phyloP scores from a whole-genome alignment of 2,329 filamentous ascomycete species.

The Phaeosphaeriaceae sp. region DNA sequence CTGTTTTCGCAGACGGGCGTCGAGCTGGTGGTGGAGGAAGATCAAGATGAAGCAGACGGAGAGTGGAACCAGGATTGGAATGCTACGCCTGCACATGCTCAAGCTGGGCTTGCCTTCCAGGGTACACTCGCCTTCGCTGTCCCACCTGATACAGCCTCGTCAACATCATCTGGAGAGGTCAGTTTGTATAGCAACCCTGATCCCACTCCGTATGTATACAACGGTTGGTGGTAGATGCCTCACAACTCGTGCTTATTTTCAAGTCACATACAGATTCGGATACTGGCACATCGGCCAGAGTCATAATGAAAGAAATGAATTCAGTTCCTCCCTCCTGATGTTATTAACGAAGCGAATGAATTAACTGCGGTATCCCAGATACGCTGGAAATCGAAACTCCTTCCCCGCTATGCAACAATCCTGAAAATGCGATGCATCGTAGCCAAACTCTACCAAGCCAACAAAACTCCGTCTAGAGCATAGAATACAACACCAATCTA shows the following conservation, averaged over 20 bases:
- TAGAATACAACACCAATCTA: neutral
- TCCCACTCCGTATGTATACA: neutral
- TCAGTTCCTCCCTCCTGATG: neutral
- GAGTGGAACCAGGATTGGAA: neutral
- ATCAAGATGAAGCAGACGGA: conserved; percentile 2
- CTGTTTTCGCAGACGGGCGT: conserved; percentile 10
- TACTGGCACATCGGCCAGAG: neutral
- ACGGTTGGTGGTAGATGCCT: neutral
- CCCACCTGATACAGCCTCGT: conserved; percentile 6
- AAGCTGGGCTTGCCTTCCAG: neutral
- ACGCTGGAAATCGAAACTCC: neutral
- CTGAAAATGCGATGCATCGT: neutral
- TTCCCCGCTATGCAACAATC: neutral
- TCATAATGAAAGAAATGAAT: neutral
- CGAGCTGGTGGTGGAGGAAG: conserved; percentile 12
- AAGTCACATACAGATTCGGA: neutral
- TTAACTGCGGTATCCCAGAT: neutral
- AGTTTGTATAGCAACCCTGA: conserved; percentile 17
- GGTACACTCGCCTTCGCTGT: neutral
- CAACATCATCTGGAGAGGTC: conserved; percentile 20
- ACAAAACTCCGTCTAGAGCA: neutral
- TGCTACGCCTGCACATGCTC: neutral
- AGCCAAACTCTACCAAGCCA: neutral
- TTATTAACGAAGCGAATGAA: neutral
- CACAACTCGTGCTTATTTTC: neutral